phyloP scores from a whole-genome alignment of 176 grass and related monocot genomes.

The Oryza nivara region DNA sequence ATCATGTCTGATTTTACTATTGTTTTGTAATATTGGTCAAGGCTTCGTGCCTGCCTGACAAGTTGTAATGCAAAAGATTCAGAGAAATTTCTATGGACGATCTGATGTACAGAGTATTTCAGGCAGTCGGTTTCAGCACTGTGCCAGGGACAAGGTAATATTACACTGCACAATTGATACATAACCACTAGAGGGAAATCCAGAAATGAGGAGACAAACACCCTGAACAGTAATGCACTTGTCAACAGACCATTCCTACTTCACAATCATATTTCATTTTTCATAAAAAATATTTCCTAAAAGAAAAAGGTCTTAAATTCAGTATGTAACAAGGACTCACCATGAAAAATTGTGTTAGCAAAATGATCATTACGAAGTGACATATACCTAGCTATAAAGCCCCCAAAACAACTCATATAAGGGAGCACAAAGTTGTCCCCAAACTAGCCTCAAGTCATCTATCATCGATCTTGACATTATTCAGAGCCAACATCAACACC shows the following conservation, averaged over 20 bases:
- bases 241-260: slow-evolving; percentile 3
- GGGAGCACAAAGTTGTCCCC: neutral
- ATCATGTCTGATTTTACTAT: neutral
- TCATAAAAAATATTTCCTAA: neutral
- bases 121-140: neutral
- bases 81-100: neutral
- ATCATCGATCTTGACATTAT: slow-evolving; percentile 32
- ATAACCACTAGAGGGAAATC: neutral
- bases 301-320: neutral
- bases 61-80: neutral
- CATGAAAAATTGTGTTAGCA: slow-evolving; percentile 28
- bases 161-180: neutral
- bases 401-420: neutral
- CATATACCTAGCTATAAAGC: slow-evolving; percentile 14
- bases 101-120: neutral
- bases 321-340: neutral
- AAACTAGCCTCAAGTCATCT: neutral
- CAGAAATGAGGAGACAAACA: neutral
- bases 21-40: neutral
- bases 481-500: slow-evolving; percentile 67
- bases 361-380: neutral
- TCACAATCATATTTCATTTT: neutral
- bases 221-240: neutral
- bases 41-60: neutral
- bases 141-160: neutral